Evolutionary conservation across 768 basidiomycete genomes (phyloP).

Genomic region (Hypsizygus marmoreus): DNA sequence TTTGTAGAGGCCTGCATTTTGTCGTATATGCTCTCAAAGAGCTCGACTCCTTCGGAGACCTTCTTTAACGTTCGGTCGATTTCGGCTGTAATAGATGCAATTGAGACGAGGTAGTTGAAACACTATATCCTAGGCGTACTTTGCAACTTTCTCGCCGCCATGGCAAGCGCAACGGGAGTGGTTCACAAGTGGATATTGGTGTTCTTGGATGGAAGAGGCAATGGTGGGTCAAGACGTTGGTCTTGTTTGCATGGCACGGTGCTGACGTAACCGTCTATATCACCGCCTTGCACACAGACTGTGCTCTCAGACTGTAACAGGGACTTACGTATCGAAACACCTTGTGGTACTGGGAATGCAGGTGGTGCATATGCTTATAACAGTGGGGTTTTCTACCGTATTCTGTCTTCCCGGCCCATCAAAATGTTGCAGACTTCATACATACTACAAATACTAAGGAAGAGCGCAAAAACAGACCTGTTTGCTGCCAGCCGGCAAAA

Average conservation of each 20-base stretch:
- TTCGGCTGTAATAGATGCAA: constrained; percentile 65
- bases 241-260: constrained; percentile 26
- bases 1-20: constrained; percentile 97
- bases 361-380: no score
- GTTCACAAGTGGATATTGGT: constrained; percentile 8
- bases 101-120: background rate
- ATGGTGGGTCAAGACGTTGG: constrained; percentile 14
- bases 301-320: background rate
- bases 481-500: no score
- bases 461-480: no score
- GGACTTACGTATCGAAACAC: no score
- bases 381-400: no score
- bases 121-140: constrained; percentile 42
- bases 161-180: constrained; percentile 38
- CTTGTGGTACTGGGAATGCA: no score
- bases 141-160: constrained; percentile 92
- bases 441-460: no score
- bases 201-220: constrained; percentile 6
- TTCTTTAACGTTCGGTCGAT: constrained; percentile 99
- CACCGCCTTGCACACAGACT: background rate
- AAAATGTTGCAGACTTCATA: no score
- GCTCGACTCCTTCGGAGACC: constrained; percentile 92
- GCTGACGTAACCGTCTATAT: constrained; percentile 22
- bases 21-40: constrained; percentile 94
- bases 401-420: no score